Conservation (phyloP, 192 early-diverging fungal genomes). For the Entomortierella chlamydospora region DNA sequence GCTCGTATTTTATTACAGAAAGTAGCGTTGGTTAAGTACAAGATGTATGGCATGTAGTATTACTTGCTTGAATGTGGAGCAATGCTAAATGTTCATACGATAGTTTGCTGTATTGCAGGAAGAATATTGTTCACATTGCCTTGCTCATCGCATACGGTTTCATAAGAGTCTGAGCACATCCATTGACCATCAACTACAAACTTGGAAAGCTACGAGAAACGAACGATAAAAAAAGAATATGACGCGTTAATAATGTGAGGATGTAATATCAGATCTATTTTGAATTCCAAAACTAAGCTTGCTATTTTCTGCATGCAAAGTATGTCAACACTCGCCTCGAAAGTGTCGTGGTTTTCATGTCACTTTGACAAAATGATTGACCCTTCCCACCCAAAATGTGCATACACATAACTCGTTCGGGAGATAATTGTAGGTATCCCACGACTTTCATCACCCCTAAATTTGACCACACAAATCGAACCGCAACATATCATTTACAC, state of each 20-base stretch:
- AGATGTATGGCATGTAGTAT: no score
- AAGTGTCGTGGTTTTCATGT: background rate
- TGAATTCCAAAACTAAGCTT: constrained; percentile 2
- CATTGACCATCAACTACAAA: constrained; percentile 58
- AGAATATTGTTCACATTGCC: constrained; percentile 42
- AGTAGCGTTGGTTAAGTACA: no score
- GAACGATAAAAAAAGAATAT: background rate
- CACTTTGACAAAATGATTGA: background rate
- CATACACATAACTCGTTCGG: no score
- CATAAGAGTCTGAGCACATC: constrained; percentile 42
- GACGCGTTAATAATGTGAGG: background rate
- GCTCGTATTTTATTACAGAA: no score
- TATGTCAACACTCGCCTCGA: background rate
- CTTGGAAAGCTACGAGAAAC: constrained; percentile 34
- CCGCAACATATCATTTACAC: background rate
- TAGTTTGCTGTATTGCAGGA: background rate
- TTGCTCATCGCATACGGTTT: constrained; percentile 27
- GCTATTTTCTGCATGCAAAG: background rate
- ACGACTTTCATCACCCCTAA: background rate
- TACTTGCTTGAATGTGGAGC: no score
- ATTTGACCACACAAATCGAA: no score
- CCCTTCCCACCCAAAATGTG: no score
- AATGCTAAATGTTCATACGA: background rate
- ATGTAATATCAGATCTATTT: background rate
- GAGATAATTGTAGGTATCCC: no score